A percentile compares a stretch with the other conserved stretches of the same genome.
Conservation (phyloP, 257 asterid genomes). For the Plectranthus barbatus region DNA sequence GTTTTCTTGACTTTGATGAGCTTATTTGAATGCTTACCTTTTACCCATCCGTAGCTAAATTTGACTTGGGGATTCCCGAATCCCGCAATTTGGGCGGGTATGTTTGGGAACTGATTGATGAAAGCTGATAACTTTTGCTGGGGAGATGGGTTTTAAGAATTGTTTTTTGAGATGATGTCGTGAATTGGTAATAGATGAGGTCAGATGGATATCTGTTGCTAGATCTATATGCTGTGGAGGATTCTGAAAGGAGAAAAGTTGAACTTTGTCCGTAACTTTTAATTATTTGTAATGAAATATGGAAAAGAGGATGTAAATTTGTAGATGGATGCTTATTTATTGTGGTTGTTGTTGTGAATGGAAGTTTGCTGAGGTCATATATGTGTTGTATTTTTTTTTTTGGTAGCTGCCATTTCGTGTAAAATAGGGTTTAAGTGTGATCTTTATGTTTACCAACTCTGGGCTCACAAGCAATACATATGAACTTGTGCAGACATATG, state of each 20-base stretch:
- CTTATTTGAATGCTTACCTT: not conserved
- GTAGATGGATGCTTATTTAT: not conserved
- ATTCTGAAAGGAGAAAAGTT: not conserved
- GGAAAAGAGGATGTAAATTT: not conserved
- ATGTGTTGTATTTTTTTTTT: not conserved
- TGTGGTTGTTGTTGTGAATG: constrained; percentile 5
- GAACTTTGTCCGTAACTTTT: not conserved
- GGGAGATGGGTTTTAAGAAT: not conserved
- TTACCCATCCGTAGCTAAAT: no score
- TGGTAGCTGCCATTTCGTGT: not conserved
- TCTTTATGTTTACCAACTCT: not conserved
- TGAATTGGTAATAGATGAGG: not conserved
- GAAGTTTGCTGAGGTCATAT: not conserved
- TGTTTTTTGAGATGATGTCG: not conserved
- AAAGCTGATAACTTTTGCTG: no score
- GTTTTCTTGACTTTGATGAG: not conserved
- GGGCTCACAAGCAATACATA: not conserved
- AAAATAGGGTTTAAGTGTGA: not conserved
- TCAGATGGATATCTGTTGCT: not conserved
- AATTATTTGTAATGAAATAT: not conserved
- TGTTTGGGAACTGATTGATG: not conserved
- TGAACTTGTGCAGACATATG: no score
- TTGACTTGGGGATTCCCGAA: no score
- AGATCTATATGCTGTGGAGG: constrained; percentile 3
- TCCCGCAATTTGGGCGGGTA: not conserved